These are phyloP conservation scores for Obelidium mucronatum DNA, from an alignment of 192 early-diverging fungal species.

Conservation along the genomic window DNA sequence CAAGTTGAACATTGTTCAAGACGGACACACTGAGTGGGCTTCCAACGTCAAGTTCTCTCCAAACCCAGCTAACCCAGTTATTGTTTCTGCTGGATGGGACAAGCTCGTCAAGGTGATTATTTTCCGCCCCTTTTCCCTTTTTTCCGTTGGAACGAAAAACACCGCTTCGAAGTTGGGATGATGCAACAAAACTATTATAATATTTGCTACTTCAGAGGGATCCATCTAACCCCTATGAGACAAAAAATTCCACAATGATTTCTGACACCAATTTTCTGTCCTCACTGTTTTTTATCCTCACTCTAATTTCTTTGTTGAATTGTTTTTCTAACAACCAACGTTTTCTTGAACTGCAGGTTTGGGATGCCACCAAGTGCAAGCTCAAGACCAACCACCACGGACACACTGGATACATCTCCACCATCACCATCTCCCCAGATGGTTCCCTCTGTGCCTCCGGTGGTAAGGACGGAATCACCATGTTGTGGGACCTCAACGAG, in stretches of 20 bases:
- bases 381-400: slow-evolving; percentile 99
- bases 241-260: slow-evolving; percentile 41
- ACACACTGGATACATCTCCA: slow-evolving; percentile 98
- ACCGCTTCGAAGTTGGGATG: slow-evolving; percentile 24
- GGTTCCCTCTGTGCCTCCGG: slow-evolving; percentile 99
- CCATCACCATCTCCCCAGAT: slow-evolving; percentile 98
- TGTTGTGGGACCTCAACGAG: slow-evolving; percentile 99
- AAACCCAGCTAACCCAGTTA: slow-evolving; percentile 97
- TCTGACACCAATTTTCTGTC: slow-evolving; percentile 35
- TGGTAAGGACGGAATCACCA: slow-evolving; percentile 98
- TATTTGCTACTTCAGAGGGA: slow-evolving; percentile 63
- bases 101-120: slow-evolving; percentile 96
- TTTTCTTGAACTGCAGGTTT: slow-evolving; percentile 72
- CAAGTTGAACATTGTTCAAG: slow-evolving; percentile 98
- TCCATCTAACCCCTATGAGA: slow-evolving; percentile 48
- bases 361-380: slow-evolving; percentile 99
- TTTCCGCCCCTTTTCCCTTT: neutral
- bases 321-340: neutral
- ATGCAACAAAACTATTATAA: slow-evolving; percentile 41
- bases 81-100: slow-evolving; percentile 99
- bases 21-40: slow-evolving; percentile 98
- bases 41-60: slow-evolving; percentile 99
- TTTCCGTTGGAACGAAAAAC: neutral
- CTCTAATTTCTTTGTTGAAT: neutral
- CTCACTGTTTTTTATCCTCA: neutral